Evolutionary conservation across 1,139 yeast genomes (phyloP).

Genomic region (Ashbya aceris): DNA sequence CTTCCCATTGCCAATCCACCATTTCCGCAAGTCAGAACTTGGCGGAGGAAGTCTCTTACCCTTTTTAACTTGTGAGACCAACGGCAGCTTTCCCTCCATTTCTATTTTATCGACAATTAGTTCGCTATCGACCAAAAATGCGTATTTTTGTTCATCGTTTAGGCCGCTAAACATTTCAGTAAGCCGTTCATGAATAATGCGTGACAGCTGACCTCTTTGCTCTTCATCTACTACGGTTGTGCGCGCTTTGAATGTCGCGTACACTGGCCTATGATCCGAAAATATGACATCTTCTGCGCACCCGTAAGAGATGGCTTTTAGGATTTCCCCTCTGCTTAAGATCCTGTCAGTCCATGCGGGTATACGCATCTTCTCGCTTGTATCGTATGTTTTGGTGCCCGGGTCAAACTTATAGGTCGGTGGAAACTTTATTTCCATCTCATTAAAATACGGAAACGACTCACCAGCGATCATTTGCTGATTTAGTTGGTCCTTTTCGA

Average conservation of each 20-base stretch:
- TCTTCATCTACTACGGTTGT: conserved; percentile 64
- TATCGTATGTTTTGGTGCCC: conserved; percentile 74
- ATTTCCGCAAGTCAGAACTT: conserved; percentile 66
- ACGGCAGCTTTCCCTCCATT: conserved; percentile 5
- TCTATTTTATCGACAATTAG: conserved; percentile 12
- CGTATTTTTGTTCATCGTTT: conserved; percentile 33
- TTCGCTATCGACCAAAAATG: conserved; percentile 24
- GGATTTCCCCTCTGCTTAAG: conserved; percentile 43
- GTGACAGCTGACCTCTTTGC: conserved; percentile 47
- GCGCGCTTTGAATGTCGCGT: conserved; percentile 59
- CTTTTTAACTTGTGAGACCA: conserved; percentile 5
- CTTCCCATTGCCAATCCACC: conserved; percentile 87
- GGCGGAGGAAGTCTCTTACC: conserved; percentile 65
- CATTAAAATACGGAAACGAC: conserved; percentile 74
- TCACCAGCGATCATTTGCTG: conserved; percentile 81
- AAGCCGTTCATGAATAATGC: conserved; percentile 43
- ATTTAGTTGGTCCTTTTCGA: conserved; percentile 73
- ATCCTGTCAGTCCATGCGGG: conserved; percentile 98
- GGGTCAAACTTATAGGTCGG: conserved; percentile 95
- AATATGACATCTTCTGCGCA: conserved; percentile 54
- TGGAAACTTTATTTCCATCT: conserved; percentile 64
- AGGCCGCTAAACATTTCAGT: conserved; percentile 18
- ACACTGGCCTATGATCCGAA: conserved; percentile 93
- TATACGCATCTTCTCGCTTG: conserved; percentile 82
- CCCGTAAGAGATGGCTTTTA: conserved; percentile 59